These are phyloP conservation scores for Picochlorum sp. DNA, from an alignment of 139 green algal species.

Conservation along the genomic window DNA sequence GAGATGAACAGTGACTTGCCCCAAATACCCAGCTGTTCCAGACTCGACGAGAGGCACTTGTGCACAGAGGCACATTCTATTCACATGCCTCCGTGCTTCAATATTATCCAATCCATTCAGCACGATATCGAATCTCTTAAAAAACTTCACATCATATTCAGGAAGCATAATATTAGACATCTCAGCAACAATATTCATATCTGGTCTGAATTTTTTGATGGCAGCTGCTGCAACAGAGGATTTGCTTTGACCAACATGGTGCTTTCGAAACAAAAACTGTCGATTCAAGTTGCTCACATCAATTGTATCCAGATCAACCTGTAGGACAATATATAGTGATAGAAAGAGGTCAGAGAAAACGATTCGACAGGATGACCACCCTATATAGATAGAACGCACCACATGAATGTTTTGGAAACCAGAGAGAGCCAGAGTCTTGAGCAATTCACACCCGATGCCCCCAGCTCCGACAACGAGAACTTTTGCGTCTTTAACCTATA, in stretches of 20 bases:
- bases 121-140: slow-evolving; percentile 84
- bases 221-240: slow-evolving; percentile 76
- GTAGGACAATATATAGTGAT: not conserved
- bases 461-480: slow-evolving; percentile 91
- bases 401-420: slow-evolving; percentile 87
- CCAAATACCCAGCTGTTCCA: slow-evolving; percentile 86
- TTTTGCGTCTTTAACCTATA: slow-evolving; percentile 40
- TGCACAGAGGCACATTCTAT: slow-evolving; percentile 83
- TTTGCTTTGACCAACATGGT: slow-evolving; percentile 92
- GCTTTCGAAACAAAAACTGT: slow-evolving; percentile 95
- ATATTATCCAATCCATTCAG: slow-evolving; percentile 98
- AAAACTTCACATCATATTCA: slow-evolving; percentile 79
- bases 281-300: slow-evolving; percentile 97
- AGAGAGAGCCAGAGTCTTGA: slow-evolving; percentile 92
- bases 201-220: slow-evolving; percentile 47
- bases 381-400: slow-evolving; percentile 34
- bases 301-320: slow-evolving; percentile 99
- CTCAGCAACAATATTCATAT: slow-evolving; percentile 57
- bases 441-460: slow-evolving; percentile 96
- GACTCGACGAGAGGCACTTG: slow-evolving; percentile 85
- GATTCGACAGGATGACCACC: not conserved
- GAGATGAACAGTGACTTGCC: slow-evolving; percentile 87
- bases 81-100: slow-evolving; percentile 84
- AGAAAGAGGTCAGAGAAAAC: too few relatives aligned
- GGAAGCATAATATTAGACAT: slow-evolving; percentile 71